A percentile compares a stretch with the other conserved stretches of the same genome.
Evolutionary conservation across 1,139 yeast genomes (phyloP).

Genomic region (Ogataea hybrid): DNA sequence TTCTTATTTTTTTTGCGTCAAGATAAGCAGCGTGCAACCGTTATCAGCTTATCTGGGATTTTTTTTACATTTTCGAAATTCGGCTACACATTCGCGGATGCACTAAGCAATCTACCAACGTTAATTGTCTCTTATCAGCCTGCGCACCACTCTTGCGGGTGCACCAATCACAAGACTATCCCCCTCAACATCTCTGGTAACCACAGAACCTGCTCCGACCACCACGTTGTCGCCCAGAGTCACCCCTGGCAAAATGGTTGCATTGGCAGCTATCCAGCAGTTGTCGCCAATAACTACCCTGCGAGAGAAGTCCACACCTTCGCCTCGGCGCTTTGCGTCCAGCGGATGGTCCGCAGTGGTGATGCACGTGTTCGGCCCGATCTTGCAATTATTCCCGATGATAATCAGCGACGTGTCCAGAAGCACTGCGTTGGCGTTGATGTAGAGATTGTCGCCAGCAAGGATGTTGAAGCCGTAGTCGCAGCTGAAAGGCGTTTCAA

Average conservation of each 20-base stretch:
- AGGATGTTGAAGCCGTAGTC: conserved; percentile 58
- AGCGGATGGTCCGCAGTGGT: conserved; percentile 65
- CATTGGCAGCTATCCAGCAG: conserved; percentile 66
- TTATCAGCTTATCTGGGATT: not conserved
- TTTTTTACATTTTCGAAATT: not conserved
- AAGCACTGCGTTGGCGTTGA: conserved; percentile 54
- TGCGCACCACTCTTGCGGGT: conserved; percentile 50
- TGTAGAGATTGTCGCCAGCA: conserved; percentile 50
- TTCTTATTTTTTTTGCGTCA: not conserved
- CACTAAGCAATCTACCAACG: too few relatives aligned
- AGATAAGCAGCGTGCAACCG: not conserved
- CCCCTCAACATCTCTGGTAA: conserved; percentile 53
- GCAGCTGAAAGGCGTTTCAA: conserved; percentile 35
- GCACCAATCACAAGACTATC: conserved; percentile 57
- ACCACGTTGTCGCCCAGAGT: conserved; percentile 60
- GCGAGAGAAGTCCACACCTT: conserved; percentile 47
- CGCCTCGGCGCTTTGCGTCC: conserved; percentile 46
- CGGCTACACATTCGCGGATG: too few relatives aligned
- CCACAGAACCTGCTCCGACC: conserved; percentile 37
- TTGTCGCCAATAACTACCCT: conserved; percentile 60
- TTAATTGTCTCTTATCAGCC: not conserved
- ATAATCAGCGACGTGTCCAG: conserved; percentile 60
- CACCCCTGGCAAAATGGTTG: conserved; percentile 60
- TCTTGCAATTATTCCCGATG: conserved; percentile 58
- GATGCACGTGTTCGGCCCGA: conserved; percentile 64